Base-by-base conservation (phyloP, 352 stramenopile species). In the Globisporangium emineosum region DNA sequence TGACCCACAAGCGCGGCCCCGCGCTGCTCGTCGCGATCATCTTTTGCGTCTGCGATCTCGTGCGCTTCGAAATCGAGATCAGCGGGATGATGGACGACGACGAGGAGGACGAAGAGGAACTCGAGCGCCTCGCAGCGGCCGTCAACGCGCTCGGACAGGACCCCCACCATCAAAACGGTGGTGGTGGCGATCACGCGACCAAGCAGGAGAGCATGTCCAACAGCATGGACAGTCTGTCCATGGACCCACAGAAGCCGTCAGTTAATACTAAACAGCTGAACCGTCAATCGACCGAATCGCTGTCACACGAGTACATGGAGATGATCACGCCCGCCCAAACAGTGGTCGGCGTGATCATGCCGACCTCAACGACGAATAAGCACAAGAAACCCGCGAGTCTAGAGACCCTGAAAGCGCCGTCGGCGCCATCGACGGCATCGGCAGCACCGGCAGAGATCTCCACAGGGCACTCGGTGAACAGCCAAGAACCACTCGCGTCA, bases 31-130 rank as follows among this genome's bases (percentile, higher is more conserved):
- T 93, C 29, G 83, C 80, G 0, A 78, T 83, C n/a, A 68, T 91
- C 57, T 93, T 93, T 45, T 86, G 68, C 15, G 53, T 90, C 7
- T 74, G 78, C n/a, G 84, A 93, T 67, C 33, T 93, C 1, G 75
- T 75, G 30, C 84, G 84, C 53, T 91, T 89, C 64, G 62, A 91
- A 43, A 88, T 93, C 72, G 84, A 93, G 56, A 75, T 91, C 73
- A 76, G 83, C 35, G 53, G 76, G 5, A 69, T 93, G 35, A 88
- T 89, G 15, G 80, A 91, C 3, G 73, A 83, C 29, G 72, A 83
- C 30, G 29, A 56, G 25, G 62, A 53, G 12, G 57, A 60, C 32
- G 73, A 81, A 27, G 67, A 76, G 13, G 65, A 77, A 33, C 29
- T 68, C 47, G 65, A 64, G 50, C 63, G 63, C 19, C 55, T 68